Evolutionary conservation across 176 grass and related monocot genomes (phyloP).

Genomic region (Tillandsia leiboldiana): DNA sequence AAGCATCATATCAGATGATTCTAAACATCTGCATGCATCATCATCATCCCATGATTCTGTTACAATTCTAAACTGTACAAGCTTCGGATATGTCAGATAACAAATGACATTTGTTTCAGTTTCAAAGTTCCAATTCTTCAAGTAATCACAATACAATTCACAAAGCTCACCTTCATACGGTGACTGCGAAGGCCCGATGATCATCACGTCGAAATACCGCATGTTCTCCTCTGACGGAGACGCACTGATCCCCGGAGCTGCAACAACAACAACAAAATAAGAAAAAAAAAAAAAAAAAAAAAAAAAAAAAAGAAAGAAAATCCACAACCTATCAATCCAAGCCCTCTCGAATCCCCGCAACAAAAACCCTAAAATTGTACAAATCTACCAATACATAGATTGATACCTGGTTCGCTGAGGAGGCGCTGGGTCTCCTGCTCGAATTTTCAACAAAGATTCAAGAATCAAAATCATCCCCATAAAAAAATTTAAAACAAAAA

Average conservation of each 20-base stretch:
- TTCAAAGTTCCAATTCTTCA: too few species aligned
- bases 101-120: too few species aligned
- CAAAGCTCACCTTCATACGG: slow-evolving; percentile 8
- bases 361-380: neutral
- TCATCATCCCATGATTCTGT: too few species aligned
- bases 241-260: slow-evolving; percentile 95
- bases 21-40: too few species aligned
- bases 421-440: slow-evolving; percentile 89
- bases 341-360: neutral
- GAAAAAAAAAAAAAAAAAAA: too few species aligned
- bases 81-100: too few species aligned
- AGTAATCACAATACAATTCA: neutral
- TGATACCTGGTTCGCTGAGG: slow-evolving; percentile 86
- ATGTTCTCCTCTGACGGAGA: slow-evolving; percentile 97
- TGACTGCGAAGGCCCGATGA: slow-evolving; percentile 85
- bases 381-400: neutral
- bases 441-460: neutral
- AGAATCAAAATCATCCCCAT: neutral
- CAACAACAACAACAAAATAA: slow-evolving; percentile 4
- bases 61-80: too few species aligned
- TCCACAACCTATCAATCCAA: neutral
- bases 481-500: slow-evolving; percentile 5
- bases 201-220: slow-evolving; percentile 99
- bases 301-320: too few species aligned
- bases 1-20: too few species aligned